Percentiles rank a stretch among this genome's conserved stretches.
Conservation (phyloP, 306 rosid species). For the Phaseolus lunatus region DNA sequence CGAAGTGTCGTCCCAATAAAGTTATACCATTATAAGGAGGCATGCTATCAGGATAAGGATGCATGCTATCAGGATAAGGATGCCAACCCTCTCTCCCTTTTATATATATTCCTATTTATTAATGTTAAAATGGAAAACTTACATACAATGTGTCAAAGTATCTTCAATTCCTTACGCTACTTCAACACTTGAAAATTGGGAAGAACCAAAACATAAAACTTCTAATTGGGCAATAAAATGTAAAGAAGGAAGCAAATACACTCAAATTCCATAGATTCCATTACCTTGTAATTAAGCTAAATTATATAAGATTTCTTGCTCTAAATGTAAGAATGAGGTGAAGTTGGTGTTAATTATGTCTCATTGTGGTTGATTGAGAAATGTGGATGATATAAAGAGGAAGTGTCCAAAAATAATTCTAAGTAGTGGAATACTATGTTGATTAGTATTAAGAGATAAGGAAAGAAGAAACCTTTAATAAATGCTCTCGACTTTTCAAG, state of each 20-base stretch:
- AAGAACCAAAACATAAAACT: not conserved
- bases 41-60: not conserved
- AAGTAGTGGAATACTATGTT: not conserved
- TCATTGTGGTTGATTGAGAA: not conserved
- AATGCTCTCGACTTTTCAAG: constrained; percentile 83
- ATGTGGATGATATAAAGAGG: not conserved
- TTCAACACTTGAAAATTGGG: not conserved
- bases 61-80: not conserved
- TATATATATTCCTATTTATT: not conserved
- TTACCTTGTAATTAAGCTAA: not conserved
- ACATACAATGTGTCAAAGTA: not conserved
- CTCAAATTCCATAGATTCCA: not conserved
- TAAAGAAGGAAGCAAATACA: not conserved
- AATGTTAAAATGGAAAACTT: not conserved
- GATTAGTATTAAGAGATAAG: not conserved
- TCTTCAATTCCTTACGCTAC: not conserved
- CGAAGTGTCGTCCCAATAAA: not conserved
- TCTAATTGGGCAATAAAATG: not conserved
- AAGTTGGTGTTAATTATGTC: not conserved
- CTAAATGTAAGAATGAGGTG: not conserved
- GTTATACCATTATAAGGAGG: not conserved
- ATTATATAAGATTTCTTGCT: not conserved
- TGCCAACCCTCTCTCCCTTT: not conserved
- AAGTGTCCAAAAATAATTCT: not conserved
- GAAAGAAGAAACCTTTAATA: constrained; percentile 67